Evolutionary conservation across 2,329 filamentous ascomycete species (phyloP), one percentile per base, ranked within the genome.

Genomic region (Penicillium sp.): DNA sequence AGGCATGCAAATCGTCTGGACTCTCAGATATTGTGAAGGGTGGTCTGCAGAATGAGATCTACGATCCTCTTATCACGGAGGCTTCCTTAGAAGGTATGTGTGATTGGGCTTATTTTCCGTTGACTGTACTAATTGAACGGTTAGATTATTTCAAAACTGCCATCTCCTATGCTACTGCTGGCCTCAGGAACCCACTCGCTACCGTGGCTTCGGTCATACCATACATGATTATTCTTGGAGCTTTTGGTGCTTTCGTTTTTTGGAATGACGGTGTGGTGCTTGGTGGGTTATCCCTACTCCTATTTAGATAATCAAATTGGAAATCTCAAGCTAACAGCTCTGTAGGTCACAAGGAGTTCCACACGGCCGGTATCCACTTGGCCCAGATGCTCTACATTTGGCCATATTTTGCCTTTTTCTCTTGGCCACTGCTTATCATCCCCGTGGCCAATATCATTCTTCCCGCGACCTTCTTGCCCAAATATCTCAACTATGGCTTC

Each of bases 331-430:
- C 51, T 53, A 45, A 52, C n/a, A 8, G 2, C 16, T 35, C 21
- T 33, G 1, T 21, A 91, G 90, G 93, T 37, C 95, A 99, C 76
- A 98, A 97, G 76, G 88, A 90, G 26, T 97, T 96, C 69, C 95
- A 99, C 69, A 82, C 95, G 31, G 92, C 93, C 0, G 95, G 92
- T 1, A 78, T 98, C 13, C 93, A 99, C 70, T 77, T 95, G 5
- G 84, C 93, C 0, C 95, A 99, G 75, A 90, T 99, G 84, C 87
- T 98, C 19, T 99, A 99, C 70, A 88, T 98, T 64, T 96, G 92
- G 90, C 89, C 93, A 0, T 90, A 96, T 60, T 87, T 96, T 56
- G 78, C 85, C 35, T 96, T 98, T 77, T 98, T 97, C 78, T 96
- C 93, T 0, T 85, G 87, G 49, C 93, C 95, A 0, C 79, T 97